Conservation (phyloP, 768 basidiomycete genomes). For the Gyrodon lividus region DNA sequence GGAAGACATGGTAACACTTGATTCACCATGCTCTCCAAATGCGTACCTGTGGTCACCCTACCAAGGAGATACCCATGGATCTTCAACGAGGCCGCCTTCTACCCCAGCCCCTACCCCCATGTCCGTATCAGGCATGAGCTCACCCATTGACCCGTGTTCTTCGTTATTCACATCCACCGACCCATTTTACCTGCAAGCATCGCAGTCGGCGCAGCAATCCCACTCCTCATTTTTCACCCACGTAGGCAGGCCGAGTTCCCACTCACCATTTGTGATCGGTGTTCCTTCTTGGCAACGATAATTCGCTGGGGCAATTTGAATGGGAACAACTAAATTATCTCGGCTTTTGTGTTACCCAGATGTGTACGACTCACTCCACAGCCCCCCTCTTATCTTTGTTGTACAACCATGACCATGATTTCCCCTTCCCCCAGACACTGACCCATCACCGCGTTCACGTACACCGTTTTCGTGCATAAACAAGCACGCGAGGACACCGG, state of each 20-base stretch:
- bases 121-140: constrained; percentile 10
- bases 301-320: background rate
- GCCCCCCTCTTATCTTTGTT: constrained; percentile 9
- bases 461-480: background rate
- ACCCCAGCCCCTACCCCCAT: constrained; percentile 18
- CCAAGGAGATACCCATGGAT: constrained; percentile 13
- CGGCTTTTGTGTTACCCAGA: constrained; percentile 4
- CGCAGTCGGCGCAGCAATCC: constrained; percentile 37
- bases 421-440: background rate
- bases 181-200: constrained; percentile 48
- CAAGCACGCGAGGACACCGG: background rate
- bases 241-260: constrained; percentile 36
- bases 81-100: constrained; percentile 22
- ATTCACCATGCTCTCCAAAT: constrained; percentile 30
- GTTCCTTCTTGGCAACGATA: constrained; percentile 27
- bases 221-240: constrained; percentile 39
- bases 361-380: constrained; percentile 7
- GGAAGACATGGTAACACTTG: constrained; percentile 42
- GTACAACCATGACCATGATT: constrained; percentile 10
- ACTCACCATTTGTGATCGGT: constrained; percentile 39
- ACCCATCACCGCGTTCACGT: background rate
- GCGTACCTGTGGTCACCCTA: constrained; percentile 25
- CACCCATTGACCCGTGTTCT: constrained; percentile 22
- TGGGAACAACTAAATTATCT: background rate
- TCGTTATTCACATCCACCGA: constrained; percentile 46